Evolutionary conservation across 495 filamentous ascomycete species (phyloP), one percentile per base, ranked within the genome.

Genomic region (Rhizodiscina lignyota): DNA sequence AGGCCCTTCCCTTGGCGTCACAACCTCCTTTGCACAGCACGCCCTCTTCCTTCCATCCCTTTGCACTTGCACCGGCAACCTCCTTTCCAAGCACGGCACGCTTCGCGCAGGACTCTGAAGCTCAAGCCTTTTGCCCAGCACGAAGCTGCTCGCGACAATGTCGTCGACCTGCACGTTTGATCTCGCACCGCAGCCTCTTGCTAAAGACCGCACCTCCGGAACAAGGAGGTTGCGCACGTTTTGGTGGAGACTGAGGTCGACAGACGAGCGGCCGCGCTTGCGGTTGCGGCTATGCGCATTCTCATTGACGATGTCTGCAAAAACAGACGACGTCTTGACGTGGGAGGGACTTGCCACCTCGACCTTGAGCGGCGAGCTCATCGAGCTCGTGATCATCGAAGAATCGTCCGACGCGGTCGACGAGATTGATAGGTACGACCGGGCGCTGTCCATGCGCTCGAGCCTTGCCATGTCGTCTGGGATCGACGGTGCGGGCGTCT

Each of bases 241-340:
- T 32, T 74, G 71, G 52, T 89, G 82, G 12, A 86, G 60, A 18
- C 64, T 50, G 5, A 62, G 51, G 40, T 85, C 79, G 36, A 77
- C 68, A 13, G 78, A 83, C 3, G 79, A 67, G 24, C 81, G 68
- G 44, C 70, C 72, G 34, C 83, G 77, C 55, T 91, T 91, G 48
- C 55, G 61, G 43, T 50, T 54, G 52, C 57, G 41, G 20, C 21
- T 4, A 36, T 30, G 8, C 6, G 30, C n/a, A n/a, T n/a, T n/a
- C n/a, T n/a, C n/a, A n/a, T n/a, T n/a, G n/a, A n/a, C n/a, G n/a
- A n/a, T 32, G 30, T 6, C 10, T 11, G 30, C 8, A 18, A 18
- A 32, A 8, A 8, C 17, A 18, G 17, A 6, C 8, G 17, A 8
- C 17, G 30, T 6, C 6, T 10, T 18, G 17, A 10, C 38, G 50